phyloP scores from a whole-genome alignment of 2,329 filamentous ascomycete genomes.

The Aspergillus felis region DNA sequence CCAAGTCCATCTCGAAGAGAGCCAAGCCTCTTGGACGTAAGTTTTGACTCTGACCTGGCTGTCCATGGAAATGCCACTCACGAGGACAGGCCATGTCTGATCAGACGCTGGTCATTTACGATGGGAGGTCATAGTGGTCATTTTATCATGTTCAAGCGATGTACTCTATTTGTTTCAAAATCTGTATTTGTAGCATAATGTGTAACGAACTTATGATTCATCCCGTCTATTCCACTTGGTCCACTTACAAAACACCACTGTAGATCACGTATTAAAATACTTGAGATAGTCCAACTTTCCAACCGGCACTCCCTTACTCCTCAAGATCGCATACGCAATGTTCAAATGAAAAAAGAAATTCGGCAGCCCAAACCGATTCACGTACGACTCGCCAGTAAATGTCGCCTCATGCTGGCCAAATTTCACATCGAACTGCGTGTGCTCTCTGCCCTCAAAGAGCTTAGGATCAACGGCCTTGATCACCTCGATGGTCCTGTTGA shows the following conservation, averaged over 20 bases:
- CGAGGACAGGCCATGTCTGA: background rate
- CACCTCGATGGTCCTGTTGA: slow-evolving; percentile 46
- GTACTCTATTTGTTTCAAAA: background rate
- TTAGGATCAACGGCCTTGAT: slow-evolving; percentile 43
- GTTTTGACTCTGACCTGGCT: slow-evolving; percentile 35
- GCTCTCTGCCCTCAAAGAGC: slow-evolving; percentile 43
- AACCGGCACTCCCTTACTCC: slow-evolving; percentile 58
- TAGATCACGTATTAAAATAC: slow-evolving; percentile 1
- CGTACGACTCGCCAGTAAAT: slow-evolving; percentile 46
- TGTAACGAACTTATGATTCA: background rate
- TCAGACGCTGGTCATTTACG: background rate
- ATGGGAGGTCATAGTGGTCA: background rate
- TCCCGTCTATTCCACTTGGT: background rate
- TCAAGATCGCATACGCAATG: slow-evolving; percentile 58
- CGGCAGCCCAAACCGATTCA: slow-evolving; percentile 50
- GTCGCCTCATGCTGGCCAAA: slow-evolving; percentile 30
- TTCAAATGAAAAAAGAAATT: slow-evolving; percentile 63
- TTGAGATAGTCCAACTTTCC: slow-evolving; percentile 57
- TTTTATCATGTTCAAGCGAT: background rate
- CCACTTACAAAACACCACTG: background rate
- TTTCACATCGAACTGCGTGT: slow-evolving; percentile 37
- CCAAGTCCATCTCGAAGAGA: slow-evolving; percentile 62
- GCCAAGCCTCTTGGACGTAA: slow-evolving; percentile 66
- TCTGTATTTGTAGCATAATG: background rate
- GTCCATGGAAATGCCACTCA: background rate